Base-by-base conservation (phyloP, 2,329 filamentous ascomycete genomes). In the Penicillium sp. region DNA sequence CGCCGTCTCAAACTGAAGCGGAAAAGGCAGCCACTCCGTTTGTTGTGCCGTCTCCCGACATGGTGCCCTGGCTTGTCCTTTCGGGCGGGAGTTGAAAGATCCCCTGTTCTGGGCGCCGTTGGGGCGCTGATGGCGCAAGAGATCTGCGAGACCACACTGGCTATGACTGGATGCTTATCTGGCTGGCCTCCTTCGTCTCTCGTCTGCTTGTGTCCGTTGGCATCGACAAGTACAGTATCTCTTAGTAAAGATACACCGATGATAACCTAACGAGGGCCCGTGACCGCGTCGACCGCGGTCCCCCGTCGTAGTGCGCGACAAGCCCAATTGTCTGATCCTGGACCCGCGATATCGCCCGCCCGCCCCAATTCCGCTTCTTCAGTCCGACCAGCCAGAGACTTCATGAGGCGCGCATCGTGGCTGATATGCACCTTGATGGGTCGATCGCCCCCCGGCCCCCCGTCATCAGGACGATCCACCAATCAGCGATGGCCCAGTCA, bases 1-100 rank as follows among this genome's bases (percentile, higher is more conserved):
- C 25, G 8, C 4, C 35, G 12, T 50, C 2, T n/a, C 2, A 15
- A 34, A 25, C 14, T 2, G 51, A 17, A 10, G 50, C 39, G 58
- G 55, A 54, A 47, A 57, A 55, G 37, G 48, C 50, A 57, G 45
- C 60, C 60, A 42, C 50, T 55, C 52, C 43, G 17, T 14, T 39
- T 28, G 7, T 34, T 28, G 28, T 42, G 28, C 45, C 45, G 10
- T 48, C 25, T 48, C 14, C 6, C 45, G 6, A 34, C 15, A 34
- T 48, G 6, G 42, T 45, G 12, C 11, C 38, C 7, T 20, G 7
- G 28, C 28, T 8, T 7, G 31, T 8, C 31, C 8, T 1, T 31
- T 31, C 31, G 10, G 31, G 8, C 8, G 31, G 31, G 31, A 31
- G 31, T 31, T 31, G 31, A 8, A 45, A 47, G 14, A 10, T 31